A percentile compares a stretch with the other conserved stretches of the same genome.
Conservation (phyloP, 2,329 filamentous ascomycete species). For the Nigrospora sphaerica region DNA sequence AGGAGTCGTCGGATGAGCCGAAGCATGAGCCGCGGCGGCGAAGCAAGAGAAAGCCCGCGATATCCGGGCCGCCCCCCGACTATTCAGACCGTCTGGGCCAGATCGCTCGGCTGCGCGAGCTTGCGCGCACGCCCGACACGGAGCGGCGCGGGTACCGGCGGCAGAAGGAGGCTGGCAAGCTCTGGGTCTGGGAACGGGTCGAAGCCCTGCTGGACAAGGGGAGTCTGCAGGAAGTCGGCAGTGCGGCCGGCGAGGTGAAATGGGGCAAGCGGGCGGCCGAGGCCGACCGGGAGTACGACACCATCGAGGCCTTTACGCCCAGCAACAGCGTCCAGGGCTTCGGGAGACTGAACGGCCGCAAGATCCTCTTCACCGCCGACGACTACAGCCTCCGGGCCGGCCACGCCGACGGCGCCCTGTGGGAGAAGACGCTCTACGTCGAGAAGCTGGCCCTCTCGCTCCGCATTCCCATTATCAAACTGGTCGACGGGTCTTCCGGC, state of each 20-base stretch:
- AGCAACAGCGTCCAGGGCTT: slow-evolving; percentile 58
- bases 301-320: slow-evolving; percentile 44
- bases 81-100: slow-evolving; percentile 56
- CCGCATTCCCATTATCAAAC: slow-evolving; percentile 53
- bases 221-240: slow-evolving; percentile 53
- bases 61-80: slow-evolving; percentile 41
- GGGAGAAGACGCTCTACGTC: slow-evolving; percentile 52
- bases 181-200: slow-evolving; percentile 58
- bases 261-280: slow-evolving; percentile 43
- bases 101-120: slow-evolving; percentile 39
- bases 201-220: slow-evolving; percentile 48
- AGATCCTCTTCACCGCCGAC: slow-evolving; percentile 54
- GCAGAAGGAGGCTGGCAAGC: slow-evolving; percentile 56
- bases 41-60: background rate
- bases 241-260: slow-evolving; percentile 48
- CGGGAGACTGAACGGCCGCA: slow-evolving; percentile 42
- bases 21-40: background rate
- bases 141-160: slow-evolving; percentile 51
- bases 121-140: slow-evolving; percentile 47
- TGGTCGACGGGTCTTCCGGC: slow-evolving; percentile 57
- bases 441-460: slow-evolving; percentile 53
- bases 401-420: slow-evolving; percentile 54
- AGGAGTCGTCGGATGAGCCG: too few species aligned
- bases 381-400: slow-evolving; percentile 58
- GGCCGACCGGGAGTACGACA: slow-evolving; percentile 39